Evolutionary conservation across 2,329 filamentous ascomycete genomes (phyloP), one percentile per base, ranked within the genome.

Genomic region (Ascochyta viciae-villosae): DNA sequence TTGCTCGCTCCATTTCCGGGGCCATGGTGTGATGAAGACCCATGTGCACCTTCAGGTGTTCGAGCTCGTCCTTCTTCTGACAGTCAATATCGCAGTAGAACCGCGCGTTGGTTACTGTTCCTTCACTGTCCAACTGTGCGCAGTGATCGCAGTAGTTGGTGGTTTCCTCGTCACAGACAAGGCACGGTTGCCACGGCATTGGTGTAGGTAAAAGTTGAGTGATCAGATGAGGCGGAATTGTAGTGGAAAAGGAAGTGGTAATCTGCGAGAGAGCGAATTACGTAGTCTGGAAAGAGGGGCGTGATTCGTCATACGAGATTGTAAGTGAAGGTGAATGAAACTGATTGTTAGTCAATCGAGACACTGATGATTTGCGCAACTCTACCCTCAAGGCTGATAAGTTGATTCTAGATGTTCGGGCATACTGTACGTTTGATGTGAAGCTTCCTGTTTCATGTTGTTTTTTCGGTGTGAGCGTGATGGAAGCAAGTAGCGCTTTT

Each of bases 31-130:
- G 23, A 6, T 26, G 19, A n/a, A 35, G 4, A 27, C 26, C 35
- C 46, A 50, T 50, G 42, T 55, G 53, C 6, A 42, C 44, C 15
- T 49, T 41, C 1, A 51, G 16, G 35, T 61, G 58, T n/a, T 43
- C 38, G 6, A 23, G n/a, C 29, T 54, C 48, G 47, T 61, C 58
- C 8, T 45, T 37, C 16, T 19, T 31, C n/a, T 37, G 33, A 24
- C 53, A 55, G 9, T 55, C 53, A 7, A 42, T 40, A 4, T 52
- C 50, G 35, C 58, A 61, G 9, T 61, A 61, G 49, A 45, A 61
- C 15, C 48, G 52, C 4, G 42, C 50, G 6, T 45, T 31, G 8
- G 27, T n/a, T 4, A 37, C 27, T 9, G 7, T 24, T 9, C 54
- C 43, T 16, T 41, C 22, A 12, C 13, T 42, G n/a, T 37, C 37